Percentiles rank a stretch among this genome's conserved stretches.
These are phyloP conservation scores for Pluteus cervinus DNA, from an alignment of 768 basidiomycete species.

Conservation along the genomic window DNA sequence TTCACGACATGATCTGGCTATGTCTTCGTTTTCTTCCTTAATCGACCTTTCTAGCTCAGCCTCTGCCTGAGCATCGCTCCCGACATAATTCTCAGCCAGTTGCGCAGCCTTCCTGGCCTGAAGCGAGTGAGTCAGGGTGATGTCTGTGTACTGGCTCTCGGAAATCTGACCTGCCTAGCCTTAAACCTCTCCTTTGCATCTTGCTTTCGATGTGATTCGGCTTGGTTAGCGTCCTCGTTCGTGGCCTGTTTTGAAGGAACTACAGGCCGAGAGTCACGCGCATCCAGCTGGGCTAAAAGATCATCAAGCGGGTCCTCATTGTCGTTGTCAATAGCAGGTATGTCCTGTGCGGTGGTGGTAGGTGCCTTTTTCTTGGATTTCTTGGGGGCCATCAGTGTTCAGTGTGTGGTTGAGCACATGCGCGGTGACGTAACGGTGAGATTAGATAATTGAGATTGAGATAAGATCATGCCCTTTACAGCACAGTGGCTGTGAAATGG, in stretches of 20 bases:
- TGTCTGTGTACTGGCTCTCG: not conserved
- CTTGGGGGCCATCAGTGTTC: no score
- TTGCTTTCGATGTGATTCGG: slow-evolving; percentile 35
- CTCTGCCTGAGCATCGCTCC: slow-evolving; percentile 53
- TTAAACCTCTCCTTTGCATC: slow-evolving; percentile 59
- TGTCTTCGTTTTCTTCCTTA: slow-evolving; percentile 60
- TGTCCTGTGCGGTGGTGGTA: no score
- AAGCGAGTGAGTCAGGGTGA: not conserved
- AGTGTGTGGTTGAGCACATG: no score
- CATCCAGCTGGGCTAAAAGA: slow-evolving; percentile 72
- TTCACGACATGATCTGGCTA: slow-evolving; percentile 58
- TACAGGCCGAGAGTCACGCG: slow-evolving; percentile 40
- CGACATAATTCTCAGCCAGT: slow-evolving; percentile 44
- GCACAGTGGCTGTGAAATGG: no score
- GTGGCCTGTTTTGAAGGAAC: slow-evolving; percentile 47
- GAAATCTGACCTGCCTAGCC: slow-evolving; percentile 57
- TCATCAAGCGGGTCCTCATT: slow-evolving; percentile 68
- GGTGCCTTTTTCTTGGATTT: no score
- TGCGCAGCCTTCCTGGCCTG: slow-evolving; percentile 72
- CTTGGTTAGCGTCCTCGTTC: slow-evolving; percentile 32
- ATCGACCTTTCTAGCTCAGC: slow-evolving; percentile 58
- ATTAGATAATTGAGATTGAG: no score
- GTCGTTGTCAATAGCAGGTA: slow-evolving; percentile 23
- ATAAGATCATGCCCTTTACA: no score
- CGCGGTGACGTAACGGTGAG: no score